Base-by-base conservation (phyloP, 2,329 filamentous ascomycete genomes). In the Dactylonectria estremocensis region DNA sequence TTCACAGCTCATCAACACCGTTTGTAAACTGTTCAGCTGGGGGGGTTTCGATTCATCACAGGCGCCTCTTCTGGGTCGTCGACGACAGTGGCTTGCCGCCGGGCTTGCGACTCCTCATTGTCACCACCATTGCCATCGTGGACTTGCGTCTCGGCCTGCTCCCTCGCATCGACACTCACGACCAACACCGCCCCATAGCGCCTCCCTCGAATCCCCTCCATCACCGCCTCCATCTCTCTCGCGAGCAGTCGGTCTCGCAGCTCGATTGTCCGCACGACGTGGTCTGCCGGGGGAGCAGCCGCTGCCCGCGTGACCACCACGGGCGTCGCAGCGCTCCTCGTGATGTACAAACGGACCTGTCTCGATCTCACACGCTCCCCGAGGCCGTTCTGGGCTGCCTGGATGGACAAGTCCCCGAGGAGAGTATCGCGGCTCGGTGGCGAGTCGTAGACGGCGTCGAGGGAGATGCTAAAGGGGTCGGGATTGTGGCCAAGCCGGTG, bases 241-340 rank as follows among this genome's bases (percentile, higher is more conserved):
- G 70, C 70, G 24, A 77, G 67, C 5, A 68, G 57, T 52, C 72
- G 74, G 48, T 70, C 62, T n/a, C 72, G 75, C 45, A 78, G 72
- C 50, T 77, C 73, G n/a, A 77, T 37, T 20, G 74, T 76, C 68
- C 76, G 75, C 68, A 80, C 77, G 60, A 61, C 33, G 9, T 77
- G 65, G 66, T 80, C 62, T 3, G 37, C 53, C 14, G 73, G 64
- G 7, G 64, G 40, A 16, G 74, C 67, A 22, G 68, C 56, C 2
- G 73, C 70, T 5, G 31, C 49, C 2, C 50, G 55, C 8, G 61
- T 53, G 5, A 58, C 22, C 5, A 74, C 57, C 9, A 60, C 37
- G 14, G 57, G 58, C 5, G 71, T 63, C 8, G 52, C 13, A 16
- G 35, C 9, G 20, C 54, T 68, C 13, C 55, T 59, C 14, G 74